Evolutionary conservation across 805 yeast species (phyloP).

Genomic region (Komagataella pseudopastoris): DNA sequence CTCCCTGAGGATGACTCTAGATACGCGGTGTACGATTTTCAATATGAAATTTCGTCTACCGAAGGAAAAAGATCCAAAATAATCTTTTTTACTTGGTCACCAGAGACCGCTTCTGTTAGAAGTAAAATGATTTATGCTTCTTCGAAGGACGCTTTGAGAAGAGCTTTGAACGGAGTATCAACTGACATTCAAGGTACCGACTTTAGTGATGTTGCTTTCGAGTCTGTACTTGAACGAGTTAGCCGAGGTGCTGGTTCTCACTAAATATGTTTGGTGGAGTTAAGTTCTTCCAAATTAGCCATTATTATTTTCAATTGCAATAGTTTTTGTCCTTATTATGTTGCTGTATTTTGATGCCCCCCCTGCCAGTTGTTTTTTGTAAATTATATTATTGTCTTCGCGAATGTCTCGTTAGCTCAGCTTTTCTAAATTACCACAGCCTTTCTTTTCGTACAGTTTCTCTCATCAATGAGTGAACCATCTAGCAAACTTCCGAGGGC

Average conservation of each 20-base stretch:
- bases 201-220: slow-evolving; percentile 92
- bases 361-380: not conserved
- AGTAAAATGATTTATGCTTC: slow-evolving; percentile 97
- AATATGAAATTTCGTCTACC: slow-evolving; percentile 77
- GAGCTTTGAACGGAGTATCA: slow-evolving; percentile 90
- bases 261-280: slow-evolving; percentile 11
- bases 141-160: slow-evolving; percentile 95
- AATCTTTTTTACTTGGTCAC: slow-evolving; percentile 83
- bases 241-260: slow-evolving; percentile 67
- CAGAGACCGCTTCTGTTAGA: slow-evolving; percentile 93
- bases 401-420: not conserved
- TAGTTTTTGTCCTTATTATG: not conserved
- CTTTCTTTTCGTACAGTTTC: not conserved
- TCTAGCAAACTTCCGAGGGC: slow-evolving; percentile 29
- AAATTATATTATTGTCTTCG: not conserved
- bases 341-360: not conserved
- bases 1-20: slow-evolving; percentile 94
- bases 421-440: not conserved
- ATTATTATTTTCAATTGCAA: not conserved
- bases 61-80: slow-evolving; percentile 84
- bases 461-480: not conserved
- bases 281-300: not conserved
- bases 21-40: slow-evolving; percentile 95
- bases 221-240: slow-evolving; percentile 81
- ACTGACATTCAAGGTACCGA: slow-evolving; percentile 97